phyloP scores from a whole-genome alignment of 2,329 filamentous ascomycete genomes.

The Fusarium sp. region DNA sequence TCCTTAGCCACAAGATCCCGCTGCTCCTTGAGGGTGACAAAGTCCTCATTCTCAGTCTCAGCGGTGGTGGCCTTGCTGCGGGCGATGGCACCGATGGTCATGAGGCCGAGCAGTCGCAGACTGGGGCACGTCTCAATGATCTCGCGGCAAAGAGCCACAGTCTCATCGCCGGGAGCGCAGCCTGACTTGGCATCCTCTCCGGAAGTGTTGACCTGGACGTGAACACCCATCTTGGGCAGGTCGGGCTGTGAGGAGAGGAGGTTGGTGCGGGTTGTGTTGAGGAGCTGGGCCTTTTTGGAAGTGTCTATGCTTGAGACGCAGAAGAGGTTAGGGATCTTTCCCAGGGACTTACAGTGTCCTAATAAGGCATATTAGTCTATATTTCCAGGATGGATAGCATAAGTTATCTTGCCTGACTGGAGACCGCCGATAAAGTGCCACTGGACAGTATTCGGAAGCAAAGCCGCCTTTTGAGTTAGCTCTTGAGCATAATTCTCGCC shows the following conservation, averaged over 20 bases:
- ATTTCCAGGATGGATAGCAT: not conserved
- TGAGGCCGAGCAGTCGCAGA: conserved; percentile 84
- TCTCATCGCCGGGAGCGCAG: conserved; percentile 75
- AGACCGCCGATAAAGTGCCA: conserved; percentile 99
- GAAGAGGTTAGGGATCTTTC: conserved; percentile 90
- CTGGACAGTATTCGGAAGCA: conserved; percentile 82
- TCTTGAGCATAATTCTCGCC: conserved; percentile 98
- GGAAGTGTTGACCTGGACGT: conserved; percentile 96
- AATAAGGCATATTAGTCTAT: conserved; percentile 20
- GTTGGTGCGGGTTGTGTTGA: conserved; percentile 82
- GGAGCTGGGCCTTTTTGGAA: conserved; percentile 85
- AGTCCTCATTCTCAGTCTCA: conserved; percentile 94
- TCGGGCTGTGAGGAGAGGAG: conserved; percentile 61
- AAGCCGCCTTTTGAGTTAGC: conserved; percentile 84
- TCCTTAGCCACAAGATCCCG: conserved; percentile 77
- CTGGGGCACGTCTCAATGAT: conserved; percentile 80
- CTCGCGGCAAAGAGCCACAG: conserved; percentile 76
- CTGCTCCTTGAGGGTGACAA: conserved; percentile 76
- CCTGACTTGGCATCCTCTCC: conserved; percentile 90
- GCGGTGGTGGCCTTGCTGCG: conserved; percentile 80
- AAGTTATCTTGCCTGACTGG: conserved; percentile 74
- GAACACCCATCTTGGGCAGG: conserved; percentile 73
- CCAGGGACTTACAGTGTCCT: conserved; percentile 92
- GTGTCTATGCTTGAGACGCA: conserved; percentile 93
- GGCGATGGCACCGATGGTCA: conserved; percentile 98